A percentile compares a stretch with the other conserved stretches of the same genome.
These are phyloP conservation scores for Roridomyces roridus DNA, from an alignment of 768 basidiomycete species.

Conservation along the genomic window DNA sequence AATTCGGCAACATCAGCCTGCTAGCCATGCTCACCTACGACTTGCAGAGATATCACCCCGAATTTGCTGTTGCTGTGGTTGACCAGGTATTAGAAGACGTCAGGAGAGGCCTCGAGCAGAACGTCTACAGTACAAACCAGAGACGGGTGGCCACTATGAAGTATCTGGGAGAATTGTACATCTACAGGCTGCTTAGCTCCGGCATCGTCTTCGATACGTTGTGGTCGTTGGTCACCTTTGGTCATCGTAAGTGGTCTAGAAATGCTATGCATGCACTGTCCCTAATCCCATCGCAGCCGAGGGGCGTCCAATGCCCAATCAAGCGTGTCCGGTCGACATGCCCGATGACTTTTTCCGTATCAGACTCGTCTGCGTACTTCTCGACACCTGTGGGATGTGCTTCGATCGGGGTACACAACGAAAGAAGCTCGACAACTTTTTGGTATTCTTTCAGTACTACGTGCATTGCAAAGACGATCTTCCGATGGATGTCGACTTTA, in stretches of 20 bases:
- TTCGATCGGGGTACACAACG: slow-evolving; percentile 94
- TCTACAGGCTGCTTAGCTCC: slow-evolving; percentile 90
- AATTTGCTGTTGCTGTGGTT: slow-evolving; percentile 86
- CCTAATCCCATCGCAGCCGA: slow-evolving; percentile 62
- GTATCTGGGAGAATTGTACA: slow-evolving; percentile 96
- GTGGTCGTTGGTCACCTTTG: slow-evolving; percentile 95
- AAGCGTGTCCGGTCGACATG: slow-evolving; percentile 80
- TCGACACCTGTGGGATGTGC: slow-evolving; percentile 97
- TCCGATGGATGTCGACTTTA: slow-evolving; percentile 99
- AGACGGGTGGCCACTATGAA: slow-evolving; percentile 90
- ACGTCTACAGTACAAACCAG: slow-evolving; percentile 95
- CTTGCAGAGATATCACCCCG: slow-evolving; percentile 89
- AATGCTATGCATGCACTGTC: slow-evolving; percentile 12
- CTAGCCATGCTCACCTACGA: slow-evolving; percentile 96
- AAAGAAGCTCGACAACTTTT: slow-evolving; percentile 91
- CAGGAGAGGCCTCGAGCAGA: slow-evolving; percentile 89
- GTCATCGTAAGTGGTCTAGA: slow-evolving; percentile 77
- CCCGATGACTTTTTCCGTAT: slow-evolving; percentile 97
- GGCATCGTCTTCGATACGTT: slow-evolving; percentile 90
- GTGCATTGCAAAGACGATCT: slow-evolving; percentile 85
- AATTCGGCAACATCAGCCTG: slow-evolving; percentile 86
- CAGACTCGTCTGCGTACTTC: slow-evolving; percentile 86
- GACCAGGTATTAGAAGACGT: slow-evolving; percentile 97
- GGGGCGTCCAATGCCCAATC: slow-evolving; percentile 83
- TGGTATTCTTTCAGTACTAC: slow-evolving; percentile 92